phyloP scores from a whole-genome alignment of 805 yeast genomes.

The Schwanniomyces sp. region DNA sequence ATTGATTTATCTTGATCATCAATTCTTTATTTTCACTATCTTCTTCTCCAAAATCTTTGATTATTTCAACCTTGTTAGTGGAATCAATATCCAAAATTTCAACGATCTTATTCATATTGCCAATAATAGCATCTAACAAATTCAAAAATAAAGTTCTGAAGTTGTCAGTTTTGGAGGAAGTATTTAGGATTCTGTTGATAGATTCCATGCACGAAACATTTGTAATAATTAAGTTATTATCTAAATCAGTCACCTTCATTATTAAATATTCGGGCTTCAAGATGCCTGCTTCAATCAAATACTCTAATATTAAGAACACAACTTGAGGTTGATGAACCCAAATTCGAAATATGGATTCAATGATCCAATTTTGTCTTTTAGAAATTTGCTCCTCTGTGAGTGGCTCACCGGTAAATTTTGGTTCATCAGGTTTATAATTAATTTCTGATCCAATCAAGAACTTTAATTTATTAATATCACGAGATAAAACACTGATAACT shows the following conservation, averaged over 20 bases:
- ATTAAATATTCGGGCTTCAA: constrained; percentile 29
- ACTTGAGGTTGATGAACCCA: constrained; percentile 49
- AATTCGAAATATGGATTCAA: constrained; percentile 40
- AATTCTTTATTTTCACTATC: constrained; percentile 21
- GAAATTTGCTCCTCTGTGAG: constrained; percentile 21
- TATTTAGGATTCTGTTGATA: constrained; percentile 32
- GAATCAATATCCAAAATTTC: constrained; percentile 11
- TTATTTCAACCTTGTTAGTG: constrained; percentile 20
- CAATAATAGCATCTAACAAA: constrained; percentile 24
- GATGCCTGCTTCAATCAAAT: constrained; percentile 39
- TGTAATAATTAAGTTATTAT: constrained; percentile 33
- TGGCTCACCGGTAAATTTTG: constrained; percentile 27
- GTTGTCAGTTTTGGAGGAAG: constrained; percentile 13
- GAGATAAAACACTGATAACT: constrained; percentile 38
- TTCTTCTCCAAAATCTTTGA: constrained; percentile 25
- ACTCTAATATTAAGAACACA: constrained; percentile 41
- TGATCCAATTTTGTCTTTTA: constrained; percentile 33
- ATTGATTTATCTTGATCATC: constrained; percentile 28
- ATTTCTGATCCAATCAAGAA: constrained; percentile 34
- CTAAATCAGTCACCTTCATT: constrained; percentile 22
- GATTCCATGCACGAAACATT: constrained; percentile 46
- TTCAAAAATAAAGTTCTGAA: constrained; percentile 7
- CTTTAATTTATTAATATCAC: constrained; percentile 41
- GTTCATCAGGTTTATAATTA: constrained; percentile 20
- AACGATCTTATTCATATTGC: constrained; percentile 28